Percentiles rank a stretch among this genome's conserved stretches.
Evolutionary conservation across 2,329 filamentous ascomycete species (phyloP).

Genomic region (Colletotrichum brevisporum): DNA sequence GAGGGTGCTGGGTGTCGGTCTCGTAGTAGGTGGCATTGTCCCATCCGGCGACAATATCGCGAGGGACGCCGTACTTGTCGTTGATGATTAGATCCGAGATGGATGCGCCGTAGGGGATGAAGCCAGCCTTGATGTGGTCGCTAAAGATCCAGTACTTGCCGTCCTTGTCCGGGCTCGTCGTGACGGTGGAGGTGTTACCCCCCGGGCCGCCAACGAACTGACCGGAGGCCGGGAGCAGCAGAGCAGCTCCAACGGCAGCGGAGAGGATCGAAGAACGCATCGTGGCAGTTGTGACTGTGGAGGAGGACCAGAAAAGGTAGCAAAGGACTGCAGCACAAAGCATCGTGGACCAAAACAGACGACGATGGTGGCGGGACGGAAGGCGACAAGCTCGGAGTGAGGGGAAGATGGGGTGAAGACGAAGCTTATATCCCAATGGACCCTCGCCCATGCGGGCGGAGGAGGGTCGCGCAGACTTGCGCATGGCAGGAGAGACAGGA

Average conservation of each 20-base stretch:
- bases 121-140: conserved; percentile 75
- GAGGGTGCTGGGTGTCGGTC: conserved; percentile 75
- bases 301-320: conserved; percentile 28
- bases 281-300: conserved; percentile 18
- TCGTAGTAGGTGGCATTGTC: conserved; percentile 82
- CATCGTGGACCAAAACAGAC: conserved; percentile 27
- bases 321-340: conserved; percentile 29
- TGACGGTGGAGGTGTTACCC: conserved; percentile 42
- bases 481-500: conserved; percentile 32
- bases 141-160: conserved; percentile 82
- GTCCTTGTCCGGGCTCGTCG: conserved; percentile 64
- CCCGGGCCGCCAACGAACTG: conserved; percentile 43
- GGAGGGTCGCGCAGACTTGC: conserved; percentile 16
- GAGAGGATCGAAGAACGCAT: conserved; percentile 37
- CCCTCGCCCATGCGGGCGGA: conserved; percentile 23
- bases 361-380: conserved; percentile 23
- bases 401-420: conserved; percentile 33
- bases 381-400: conserved; percentile 18
- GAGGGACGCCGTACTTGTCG: conserved; percentile 76
- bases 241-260: conserved; percentile 34
- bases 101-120: conserved; percentile 82
- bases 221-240: conserved; percentile 49
- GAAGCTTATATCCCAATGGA: conserved; percentile 37
- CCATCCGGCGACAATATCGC: conserved; percentile 81
- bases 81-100: conserved; percentile 80